These are phyloP conservation scores for Apostasia ramifera DNA, from an alignment of 106 monocot genomes.

Conservation along the genomic window DNA sequence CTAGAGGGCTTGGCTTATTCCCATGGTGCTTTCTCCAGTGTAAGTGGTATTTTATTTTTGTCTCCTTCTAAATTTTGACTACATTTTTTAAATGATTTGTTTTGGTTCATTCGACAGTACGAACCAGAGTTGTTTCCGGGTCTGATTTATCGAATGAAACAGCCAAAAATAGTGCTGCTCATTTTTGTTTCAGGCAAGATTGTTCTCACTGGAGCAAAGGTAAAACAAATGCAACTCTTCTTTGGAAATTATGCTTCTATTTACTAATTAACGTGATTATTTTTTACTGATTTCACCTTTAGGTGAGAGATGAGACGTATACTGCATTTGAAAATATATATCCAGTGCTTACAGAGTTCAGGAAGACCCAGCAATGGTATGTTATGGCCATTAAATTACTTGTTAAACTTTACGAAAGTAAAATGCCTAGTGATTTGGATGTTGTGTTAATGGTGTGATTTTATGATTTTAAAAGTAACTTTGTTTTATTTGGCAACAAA, in stretches of 20 bases:
- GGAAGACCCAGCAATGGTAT: slow-evolving; percentile 65
- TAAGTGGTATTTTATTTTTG: slow-evolving; percentile 25
- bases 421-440: neutral
- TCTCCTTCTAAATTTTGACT: neutral
- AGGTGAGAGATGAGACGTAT: slow-evolving; percentile 85
- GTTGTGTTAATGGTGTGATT: too few relatives aligned
- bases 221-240: neutral
- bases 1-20: slow-evolving; percentile 91
- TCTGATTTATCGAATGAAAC: slow-evolving; percentile 28
- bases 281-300: neutral
- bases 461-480: too few relatives aligned
- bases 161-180: slow-evolving; percentile 17
- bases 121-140: slow-evolving; percentile 28
- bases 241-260: neutral
- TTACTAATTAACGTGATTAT: neutral
- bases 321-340: slow-evolving; percentile 84
- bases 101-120: slow-evolving; percentile 5
- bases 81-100: neutral
- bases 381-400: neutral
- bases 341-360: slow-evolving; percentile 69
- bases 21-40: slow-evolving; percentile 95
- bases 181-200: slow-evolving; percentile 24
- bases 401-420: too few relatives aligned
- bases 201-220: slow-evolving; percentile 28
- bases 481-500: too few relatives aligned